Conservation (phyloP, 148 eudicot species). For the Vaccinium darrowii region DNA sequence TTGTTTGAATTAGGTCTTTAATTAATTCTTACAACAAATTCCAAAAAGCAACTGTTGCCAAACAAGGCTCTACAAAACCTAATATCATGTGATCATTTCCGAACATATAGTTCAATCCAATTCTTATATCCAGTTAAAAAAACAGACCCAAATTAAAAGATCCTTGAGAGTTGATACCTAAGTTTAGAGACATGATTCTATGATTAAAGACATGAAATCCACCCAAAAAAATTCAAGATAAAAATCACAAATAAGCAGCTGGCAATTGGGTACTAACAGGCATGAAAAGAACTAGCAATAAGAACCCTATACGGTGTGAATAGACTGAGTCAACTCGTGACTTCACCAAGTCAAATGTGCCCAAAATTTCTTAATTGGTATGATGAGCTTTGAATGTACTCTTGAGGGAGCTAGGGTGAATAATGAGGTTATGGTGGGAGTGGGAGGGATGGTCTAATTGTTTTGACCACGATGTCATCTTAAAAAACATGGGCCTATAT, state of each 20-base stretch:
- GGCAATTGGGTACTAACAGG: not conserved
- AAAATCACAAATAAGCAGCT: not conserved
- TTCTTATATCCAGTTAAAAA: no score
- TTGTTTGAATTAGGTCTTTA: not conserved
- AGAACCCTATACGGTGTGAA: not conserved
- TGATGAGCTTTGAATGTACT: not conserved
- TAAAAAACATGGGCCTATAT: not conserved
- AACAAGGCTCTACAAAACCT: no score
- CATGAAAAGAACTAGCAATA: not conserved
- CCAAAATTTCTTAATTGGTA: not conserved
- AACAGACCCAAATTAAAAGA: no score
- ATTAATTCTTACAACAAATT: not conserved
- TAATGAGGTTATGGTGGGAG: not conserved
- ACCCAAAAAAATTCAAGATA: not conserved
- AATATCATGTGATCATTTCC: no score
- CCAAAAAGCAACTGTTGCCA: not conserved
- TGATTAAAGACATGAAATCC: not conserved
- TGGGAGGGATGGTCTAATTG: conserved; percentile 18
- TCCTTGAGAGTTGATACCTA: no score
- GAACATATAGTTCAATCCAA: no score
- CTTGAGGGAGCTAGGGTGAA: not conserved
- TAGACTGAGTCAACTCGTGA: conserved; percentile 3
- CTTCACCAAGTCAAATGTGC: not conserved
- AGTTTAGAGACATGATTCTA: not conserved
- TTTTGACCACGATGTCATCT: conserved; percentile 17